Evolutionary conservation across 2,329 filamentous ascomycete genomes (phyloP).

Genomic region (Aureobasidium sp.): DNA sequence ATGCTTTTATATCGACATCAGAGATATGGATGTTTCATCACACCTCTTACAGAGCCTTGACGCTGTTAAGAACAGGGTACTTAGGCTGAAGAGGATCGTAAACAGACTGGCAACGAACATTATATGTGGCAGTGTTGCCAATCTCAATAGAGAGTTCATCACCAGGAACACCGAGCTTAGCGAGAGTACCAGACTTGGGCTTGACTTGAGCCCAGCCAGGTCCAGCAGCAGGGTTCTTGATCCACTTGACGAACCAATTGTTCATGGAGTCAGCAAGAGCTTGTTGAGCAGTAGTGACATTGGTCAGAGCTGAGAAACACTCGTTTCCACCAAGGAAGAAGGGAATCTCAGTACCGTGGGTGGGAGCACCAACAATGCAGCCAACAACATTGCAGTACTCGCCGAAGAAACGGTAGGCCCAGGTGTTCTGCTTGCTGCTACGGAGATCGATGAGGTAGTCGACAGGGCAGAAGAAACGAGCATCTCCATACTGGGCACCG

Average conservation of each 20-base stretch:
- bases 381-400: conserved; percentile 15
- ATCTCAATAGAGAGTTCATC: conserved; percentile 4
- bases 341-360: conserved; percentile 7
- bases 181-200: not conserved
- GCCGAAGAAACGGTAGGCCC: conserved; percentile 34
- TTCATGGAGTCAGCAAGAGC: conserved; percentile 10
- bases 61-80: conserved; percentile 14
- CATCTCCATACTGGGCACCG: conserved; percentile 35
- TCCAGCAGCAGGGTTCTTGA: conserved; percentile 9
- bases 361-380: not conserved
- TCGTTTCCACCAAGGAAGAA: not conserved
- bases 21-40: not conserved
- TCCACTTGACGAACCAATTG: conserved; percentile 8
- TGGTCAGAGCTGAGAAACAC: not conserved
- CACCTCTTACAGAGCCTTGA: conserved; percentile 11
- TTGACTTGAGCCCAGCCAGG: conserved; percentile 1
- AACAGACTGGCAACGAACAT: conserved; percentile 6
- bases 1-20: conserved; percentile 11
- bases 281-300: not conserved
- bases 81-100: conserved; percentile 7
- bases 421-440: conserved; percentile 8
- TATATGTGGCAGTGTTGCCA: not conserved
- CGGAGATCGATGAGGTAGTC: conserved; percentile 6
- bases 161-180: conserved; percentile 8
- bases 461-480: conserved; percentile 14